Evolutionary conservation across 208 protist species (phyloP).

Genomic region (Balamuthia mandrillaris): DNA sequence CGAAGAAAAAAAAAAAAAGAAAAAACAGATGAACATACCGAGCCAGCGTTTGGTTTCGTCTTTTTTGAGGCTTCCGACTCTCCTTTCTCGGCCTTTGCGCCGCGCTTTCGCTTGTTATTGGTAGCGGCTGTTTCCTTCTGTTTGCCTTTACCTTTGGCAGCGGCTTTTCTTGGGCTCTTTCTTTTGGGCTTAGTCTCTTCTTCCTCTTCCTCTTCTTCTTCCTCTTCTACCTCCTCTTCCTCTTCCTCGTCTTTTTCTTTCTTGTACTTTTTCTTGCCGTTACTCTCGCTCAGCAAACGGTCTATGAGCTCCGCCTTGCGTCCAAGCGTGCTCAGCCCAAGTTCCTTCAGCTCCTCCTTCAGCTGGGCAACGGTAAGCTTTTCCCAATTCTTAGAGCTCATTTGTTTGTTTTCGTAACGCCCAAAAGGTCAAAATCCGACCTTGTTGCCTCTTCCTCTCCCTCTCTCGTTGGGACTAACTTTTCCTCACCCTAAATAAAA

Average conservation of each 20-base stretch:
- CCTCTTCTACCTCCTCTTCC: too few species aligned
- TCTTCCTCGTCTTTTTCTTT: neutral
- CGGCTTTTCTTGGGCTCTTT: neutral
- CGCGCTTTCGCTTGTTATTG: neutral
- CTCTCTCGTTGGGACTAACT: neutral
- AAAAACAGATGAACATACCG: neutral
- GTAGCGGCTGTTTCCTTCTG: neutral
- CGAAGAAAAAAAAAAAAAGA: neutral
- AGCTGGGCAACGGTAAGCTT: conserved; percentile 6
- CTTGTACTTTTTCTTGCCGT: neutral
- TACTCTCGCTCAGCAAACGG: neutral
- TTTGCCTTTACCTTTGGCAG: neutral
- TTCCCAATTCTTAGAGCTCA: neutral
- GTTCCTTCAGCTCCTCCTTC: neutral
- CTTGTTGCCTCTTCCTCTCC: neutral
- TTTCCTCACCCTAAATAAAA: neutral
- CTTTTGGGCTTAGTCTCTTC: neutral
- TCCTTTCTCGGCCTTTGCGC: neutral
- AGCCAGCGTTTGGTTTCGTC: too few species aligned
- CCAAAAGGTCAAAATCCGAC: neutral
- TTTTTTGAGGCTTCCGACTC: too few species aligned
- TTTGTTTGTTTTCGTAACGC: neutral
- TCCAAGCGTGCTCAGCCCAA: neutral
- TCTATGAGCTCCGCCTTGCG: neutral
- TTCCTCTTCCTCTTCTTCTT: too few species aligned